phyloP scores from a whole-genome alignment of 2,329 filamentous ascomycete species.

The Blastomyces parvus region DNA sequence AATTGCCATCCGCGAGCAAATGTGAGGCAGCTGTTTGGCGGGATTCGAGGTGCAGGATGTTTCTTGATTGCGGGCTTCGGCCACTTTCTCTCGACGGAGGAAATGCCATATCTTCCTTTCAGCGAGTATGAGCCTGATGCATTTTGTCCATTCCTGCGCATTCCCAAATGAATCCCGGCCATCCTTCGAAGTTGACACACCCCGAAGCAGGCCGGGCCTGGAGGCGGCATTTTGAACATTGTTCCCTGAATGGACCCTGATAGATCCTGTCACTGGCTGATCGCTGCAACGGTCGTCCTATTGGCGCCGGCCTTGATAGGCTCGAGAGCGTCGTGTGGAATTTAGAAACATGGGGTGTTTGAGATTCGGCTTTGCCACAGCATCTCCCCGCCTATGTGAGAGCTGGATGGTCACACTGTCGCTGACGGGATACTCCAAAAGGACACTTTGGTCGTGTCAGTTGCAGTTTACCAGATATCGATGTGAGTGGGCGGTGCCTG shows the following conservation, averaged over 20 bases:
- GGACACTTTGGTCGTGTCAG: not conserved
- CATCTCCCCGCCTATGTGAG: not conserved
- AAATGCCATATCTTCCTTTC: too few species aligned
- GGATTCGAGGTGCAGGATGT: not conserved
- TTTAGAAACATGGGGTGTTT: constrained; percentile 2
- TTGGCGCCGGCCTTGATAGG: not conserved
- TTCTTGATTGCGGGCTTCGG: not conserved
- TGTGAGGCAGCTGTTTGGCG: not conserved
- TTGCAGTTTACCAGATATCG: not conserved
- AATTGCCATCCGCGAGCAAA: not conserved
- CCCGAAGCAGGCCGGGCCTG: not conserved
- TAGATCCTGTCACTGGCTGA: not conserved
- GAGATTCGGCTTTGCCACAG: not conserved
- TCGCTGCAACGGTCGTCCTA: not conserved
- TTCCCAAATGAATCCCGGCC: not conserved
- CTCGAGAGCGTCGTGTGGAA: not conserved
- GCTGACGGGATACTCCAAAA: not conserved
- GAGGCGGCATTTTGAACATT: not conserved
- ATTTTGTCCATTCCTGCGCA: not conserved
- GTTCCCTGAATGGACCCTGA: not conserved
- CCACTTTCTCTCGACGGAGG: not conserved
- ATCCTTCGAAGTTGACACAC: not conserved
- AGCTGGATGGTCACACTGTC: not conserved
- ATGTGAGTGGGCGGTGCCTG: not conserved
- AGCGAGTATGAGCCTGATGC: not conserved